Base-by-base conservation (phyloP, 805 yeast genomes). In the Saccharomycopsis sp. region DNA sequence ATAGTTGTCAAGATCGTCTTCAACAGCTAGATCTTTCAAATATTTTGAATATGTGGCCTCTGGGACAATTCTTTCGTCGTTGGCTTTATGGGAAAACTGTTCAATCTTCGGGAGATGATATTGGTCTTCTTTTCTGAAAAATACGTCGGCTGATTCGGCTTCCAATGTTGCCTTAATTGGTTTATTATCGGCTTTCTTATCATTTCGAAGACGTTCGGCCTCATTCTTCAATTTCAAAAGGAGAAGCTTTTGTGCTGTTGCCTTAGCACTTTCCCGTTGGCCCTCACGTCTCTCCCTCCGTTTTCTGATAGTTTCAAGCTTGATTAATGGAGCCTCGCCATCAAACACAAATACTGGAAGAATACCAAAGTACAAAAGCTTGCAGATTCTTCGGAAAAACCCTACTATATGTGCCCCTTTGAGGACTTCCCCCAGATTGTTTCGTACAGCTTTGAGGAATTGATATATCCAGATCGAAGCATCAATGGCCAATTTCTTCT, bases 381-480 rank as follows among this genome's bases (percentile, higher is more conserved):
- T 94, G 73, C 98, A 92, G 15, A 94, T 91, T 57, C 99, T 78
- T 62, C 98, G 74, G 70, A 93, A 93, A 67, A 94, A 94, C 7
- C 99, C 99, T n/a, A 91, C 88, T 19, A 94, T 82, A 69, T 94
- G 99, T 0, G 97, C 86, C 61, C 84, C 87, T 34, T 80, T 78
- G 60, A 92, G 70, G 0, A 89, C 81, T n/a, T 47, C 47, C 5
- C 98, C 99, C 34, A 87, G 86, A 47, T 81, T 73, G 69, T 91
- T 96, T 64, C 98, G 79, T 22, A 94, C 96, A 0, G 98, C 98
- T 69, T 93, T 94, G 63, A 94, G 75, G 68, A 94, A 94, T 70
- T 94, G 99, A 69, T 94, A 94, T 57, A 94, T 87, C 99, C 99
- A 94, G 63, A 94, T 94, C 1, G 98, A 93, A 0, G 99, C 99